Base-by-base conservation (phyloP, 345 rosid genomes). In the Rhizophora apiculata region DNA sequence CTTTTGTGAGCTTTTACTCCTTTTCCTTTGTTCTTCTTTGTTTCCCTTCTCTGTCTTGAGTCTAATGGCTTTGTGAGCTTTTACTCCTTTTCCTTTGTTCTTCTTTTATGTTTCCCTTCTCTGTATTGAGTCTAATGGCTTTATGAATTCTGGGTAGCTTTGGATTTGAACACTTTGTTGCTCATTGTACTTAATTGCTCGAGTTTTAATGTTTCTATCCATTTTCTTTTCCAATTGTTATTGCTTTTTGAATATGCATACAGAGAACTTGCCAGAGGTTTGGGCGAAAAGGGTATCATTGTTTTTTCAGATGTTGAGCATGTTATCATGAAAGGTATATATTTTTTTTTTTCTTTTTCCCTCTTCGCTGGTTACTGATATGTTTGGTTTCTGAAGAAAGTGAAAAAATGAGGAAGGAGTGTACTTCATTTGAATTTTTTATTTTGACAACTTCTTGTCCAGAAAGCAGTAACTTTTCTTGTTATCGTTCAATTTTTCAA, bases 241-340 rank as follows among this genome's bases (percentile, higher is more conserved):
- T 37, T 60, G 18, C 5, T 48, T 65, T 9, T 36, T 65, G 48
- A 43, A 43, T 65, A 66, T 74, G 43, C 67, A 24, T 71, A 22
- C 86, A 92, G 99, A 61, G 96, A 95, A 60, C 89, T 95, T 69
- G 99, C 97, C 36, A 82, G 85, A 81, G 82, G 29, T 73, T 80
- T 88, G 86, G 96, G 91, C 68, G 89, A 88, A 34, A 84, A 81
- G 81, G 97, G 94, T 3, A 62, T 68, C 69, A 76, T 86, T 31
- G 86, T 56, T 55, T 88, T 90, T 81, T 60, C 84, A 36, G 98
- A 90, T 62, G 93, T 95, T 81, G 90, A 92, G 83, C 76, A 85
- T 79, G 94, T 85, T 67, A 95, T 95, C 77, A 55, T 64, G 79
- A 92, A 87, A 85, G 74, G 96, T 90, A 77, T 39, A 29, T 3